phyloP scores from a whole-genome alignment of 2,329 filamentous ascomycete species.

The Colletotrichum orbiculare region DNA sequence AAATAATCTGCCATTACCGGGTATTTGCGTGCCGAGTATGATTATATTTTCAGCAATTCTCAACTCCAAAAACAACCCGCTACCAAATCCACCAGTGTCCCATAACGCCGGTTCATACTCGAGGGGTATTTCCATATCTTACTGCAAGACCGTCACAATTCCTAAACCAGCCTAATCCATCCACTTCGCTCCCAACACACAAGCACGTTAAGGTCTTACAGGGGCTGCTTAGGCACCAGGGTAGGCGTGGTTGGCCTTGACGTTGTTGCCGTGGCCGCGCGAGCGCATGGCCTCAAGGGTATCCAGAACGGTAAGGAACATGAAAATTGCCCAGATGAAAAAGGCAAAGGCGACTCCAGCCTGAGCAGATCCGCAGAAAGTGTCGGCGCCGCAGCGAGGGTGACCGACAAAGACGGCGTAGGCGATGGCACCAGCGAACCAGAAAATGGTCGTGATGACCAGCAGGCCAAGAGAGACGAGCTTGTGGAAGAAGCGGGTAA shows the following conservation, averaged over 20 bases:
- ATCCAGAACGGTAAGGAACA: slow-evolving; percentile 59
- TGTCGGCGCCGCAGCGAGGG: slow-evolving; percentile 61
- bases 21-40: no score
- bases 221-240: slow-evolving; percentile 25
- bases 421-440: slow-evolving; percentile 88
- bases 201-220: not conserved
- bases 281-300: slow-evolving; percentile 55
- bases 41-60: no score
- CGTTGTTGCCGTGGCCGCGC: slow-evolving; percentile 46
- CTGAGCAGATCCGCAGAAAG: slow-evolving; percentile 69
- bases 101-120: slow-evolving; percentile 25
- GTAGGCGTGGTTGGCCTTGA: slow-evolving; percentile 35
- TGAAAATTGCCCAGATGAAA: slow-evolving; percentile 68
- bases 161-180: not conserved
- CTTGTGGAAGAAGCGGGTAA: slow-evolving; percentile 70
- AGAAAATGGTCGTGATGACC: slow-evolving; percentile 82
- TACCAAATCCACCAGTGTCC: not conserved
- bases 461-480: slow-evolving; percentile 76
- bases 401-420: slow-evolving; percentile 74
- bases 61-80: not conserved
- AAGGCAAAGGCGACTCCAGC: slow-evolving; percentile 75
- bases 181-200: no score
- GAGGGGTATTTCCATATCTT: slow-evolving; percentile 32
- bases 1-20: no score
- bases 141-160: slow-evolving; percentile 7